phyloP scores from a whole-genome alignment of 192 early-diverging fungal genomes.

The Gaertneriomyces semiglobifer region DNA sequence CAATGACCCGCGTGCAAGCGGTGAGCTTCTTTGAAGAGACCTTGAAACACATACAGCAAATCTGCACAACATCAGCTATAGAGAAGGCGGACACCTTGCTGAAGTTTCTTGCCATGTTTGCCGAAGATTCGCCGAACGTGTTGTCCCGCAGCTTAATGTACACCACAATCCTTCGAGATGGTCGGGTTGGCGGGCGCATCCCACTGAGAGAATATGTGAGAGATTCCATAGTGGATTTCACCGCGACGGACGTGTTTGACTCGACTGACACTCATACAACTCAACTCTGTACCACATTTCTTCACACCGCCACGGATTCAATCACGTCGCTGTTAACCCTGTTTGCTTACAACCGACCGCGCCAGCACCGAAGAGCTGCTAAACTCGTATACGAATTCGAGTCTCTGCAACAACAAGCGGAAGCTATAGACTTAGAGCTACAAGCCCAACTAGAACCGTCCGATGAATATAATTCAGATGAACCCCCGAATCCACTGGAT shows the following conservation, averaged over 20 bases:
- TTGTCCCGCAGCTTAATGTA: slow-evolving; percentile 34
- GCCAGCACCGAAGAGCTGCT: slow-evolving; percentile 56
- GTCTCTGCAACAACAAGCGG: slow-evolving; percentile 49
- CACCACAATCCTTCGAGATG: slow-evolving; percentile 17
- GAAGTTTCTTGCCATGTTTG: slow-evolving; percentile 7
- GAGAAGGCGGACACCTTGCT: not conserved
- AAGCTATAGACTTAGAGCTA: slow-evolving; percentile 18
- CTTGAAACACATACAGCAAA: slow-evolving; percentile 12
- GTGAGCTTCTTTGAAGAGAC: not conserved
- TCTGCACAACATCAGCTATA: slow-evolving; percentile 1
- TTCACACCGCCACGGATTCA: slow-evolving; percentile 28
- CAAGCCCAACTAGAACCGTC: not conserved
- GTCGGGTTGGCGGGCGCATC: slow-evolving; percentile 5
- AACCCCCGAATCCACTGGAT: too few species aligned
- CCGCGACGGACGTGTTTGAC: not conserved
- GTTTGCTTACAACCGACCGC: slow-evolving; percentile 57
- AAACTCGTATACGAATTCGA: slow-evolving; percentile 62
- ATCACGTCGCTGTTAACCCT: slow-evolving; percentile 53
- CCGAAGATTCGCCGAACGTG: slow-evolving; percentile 37
- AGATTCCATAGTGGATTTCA: not conserved
- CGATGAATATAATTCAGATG: slow-evolving; percentile 24
- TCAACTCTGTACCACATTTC: not conserved
- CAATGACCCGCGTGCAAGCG: slow-evolving; percentile 48
- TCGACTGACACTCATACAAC: not conserved
- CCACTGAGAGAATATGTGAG: not conserved